Base-by-base conservation (phyloP, 73 alveolate species). In the Paramecium caudatum region DNA sequence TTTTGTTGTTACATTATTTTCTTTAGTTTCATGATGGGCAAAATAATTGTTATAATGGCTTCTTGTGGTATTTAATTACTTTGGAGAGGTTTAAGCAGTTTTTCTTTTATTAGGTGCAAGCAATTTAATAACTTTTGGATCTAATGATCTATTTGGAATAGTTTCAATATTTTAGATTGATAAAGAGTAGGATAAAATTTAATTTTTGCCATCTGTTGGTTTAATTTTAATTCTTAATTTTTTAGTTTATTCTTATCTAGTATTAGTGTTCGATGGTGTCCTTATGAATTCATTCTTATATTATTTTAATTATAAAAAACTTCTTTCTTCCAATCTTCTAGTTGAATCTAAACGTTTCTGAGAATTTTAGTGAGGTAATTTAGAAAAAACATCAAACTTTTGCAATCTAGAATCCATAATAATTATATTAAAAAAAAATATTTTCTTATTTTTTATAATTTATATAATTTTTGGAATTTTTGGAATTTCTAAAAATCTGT, bases 121-220 rank as follows among this genome's bases (percentile, higher is more conserved):
- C 17, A 68, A 68, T 68, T 68, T 68, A 33, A 68, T 32, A 7
- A 68, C 84, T 30, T 37, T 68, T 68, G 61, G 61, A 68, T 68
- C 84, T 36, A 68, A 36, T 68, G 47, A 37, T 68, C 50, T 34
- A 68, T 68, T 37, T 13, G 84, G 84, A 10, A 68, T 32, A 17
- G 25, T 25, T 68, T 68, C 84, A n/a, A 68, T 32, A 68, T 68
- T 34, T 68, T 68, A 68, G 34, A 68, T 68, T 32, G 84, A 68
- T 32, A 34, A 15, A 10, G 84, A 68, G 37, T 68, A 68, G 19
- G 84, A 68, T 30, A 68, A 68, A 4, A n/a, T 32, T 10, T 55
- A 55, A 21, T 55, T 55, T 55, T 55, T 16, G n/a, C 30, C 30
- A 43, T 27, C 30, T 55, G 23, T 27, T 5, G 80, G 41, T 55